A percentile compares a stretch with the other conserved stretches of the same genome.
Evolutionary conservation across 176 grass and related monocot species (phyloP).

Genomic region (Juncus effusus): DNA sequence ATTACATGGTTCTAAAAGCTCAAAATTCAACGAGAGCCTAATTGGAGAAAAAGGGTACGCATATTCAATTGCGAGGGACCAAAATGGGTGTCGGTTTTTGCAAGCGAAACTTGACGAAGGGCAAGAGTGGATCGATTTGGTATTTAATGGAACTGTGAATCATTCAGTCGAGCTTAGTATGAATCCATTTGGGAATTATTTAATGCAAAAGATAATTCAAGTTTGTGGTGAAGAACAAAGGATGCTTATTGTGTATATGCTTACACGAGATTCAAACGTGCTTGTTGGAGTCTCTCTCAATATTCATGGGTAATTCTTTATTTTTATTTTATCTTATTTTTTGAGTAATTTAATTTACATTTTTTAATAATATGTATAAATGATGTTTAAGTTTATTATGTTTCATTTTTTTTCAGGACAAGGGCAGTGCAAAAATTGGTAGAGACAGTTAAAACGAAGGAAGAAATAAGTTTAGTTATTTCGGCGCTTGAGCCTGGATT

Average conservation of each 20-base stretch:
- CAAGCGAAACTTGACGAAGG: conserved; percentile 71
- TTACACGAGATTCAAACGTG: conserved; percentile 36
- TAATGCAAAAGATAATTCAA: conserved; percentile 85
- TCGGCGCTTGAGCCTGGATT: conserved; percentile 44
- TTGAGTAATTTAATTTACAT: too few relatives aligned
- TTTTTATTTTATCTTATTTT: background rate
- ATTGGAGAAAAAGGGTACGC: conserved; percentile 44
- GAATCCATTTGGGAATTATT: conserved; percentile 81
- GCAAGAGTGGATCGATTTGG: conserved; percentile 48
- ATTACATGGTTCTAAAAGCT: background rate
- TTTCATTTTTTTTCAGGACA: conserved; percentile 39
- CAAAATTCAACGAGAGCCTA: conserved; percentile 35
- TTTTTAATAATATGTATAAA: too few relatives aligned
- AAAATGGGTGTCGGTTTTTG: conserved; percentile 74
- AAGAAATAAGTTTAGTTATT: conserved; percentile 52
- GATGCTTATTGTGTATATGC: conserved; percentile 41
- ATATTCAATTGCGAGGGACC: conserved; percentile 63
- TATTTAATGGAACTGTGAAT: conserved; percentile 52
- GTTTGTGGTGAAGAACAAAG: conserved; percentile 60
- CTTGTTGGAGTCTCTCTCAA: conserved; percentile 69
- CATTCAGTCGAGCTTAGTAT: conserved; percentile 71
- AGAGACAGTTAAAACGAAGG: conserved; percentile 48
- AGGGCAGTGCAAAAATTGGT: conserved; percentile 80
- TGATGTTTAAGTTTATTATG: too few relatives aligned
- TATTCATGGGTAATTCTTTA: conserved; percentile 58